phyloP scores from a whole-genome alignment of 495 filamentous ascomycete species.

The Penicillium tannophilum region DNA sequence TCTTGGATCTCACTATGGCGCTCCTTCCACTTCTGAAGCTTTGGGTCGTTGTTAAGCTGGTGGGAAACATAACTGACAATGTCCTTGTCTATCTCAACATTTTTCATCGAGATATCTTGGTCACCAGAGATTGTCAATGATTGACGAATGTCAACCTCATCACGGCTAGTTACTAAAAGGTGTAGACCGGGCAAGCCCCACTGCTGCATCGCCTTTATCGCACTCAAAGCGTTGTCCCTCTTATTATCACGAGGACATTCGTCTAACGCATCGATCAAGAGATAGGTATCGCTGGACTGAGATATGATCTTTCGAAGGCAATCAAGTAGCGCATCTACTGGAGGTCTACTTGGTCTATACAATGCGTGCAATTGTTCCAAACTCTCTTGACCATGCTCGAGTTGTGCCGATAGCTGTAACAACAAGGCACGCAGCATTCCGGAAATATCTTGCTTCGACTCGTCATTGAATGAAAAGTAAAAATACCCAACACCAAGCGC shows the following conservation, averaged over 20 bases:
- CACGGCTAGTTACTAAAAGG: conserved; percentile 42
- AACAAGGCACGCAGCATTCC: conserved; percentile 40
- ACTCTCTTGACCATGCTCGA: conserved; percentile 12
- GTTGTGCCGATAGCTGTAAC: conserved; percentile 39
- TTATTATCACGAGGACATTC: conserved; percentile 24
- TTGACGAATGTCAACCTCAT: conserved; percentile 37
- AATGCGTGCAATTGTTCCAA: too few relatives aligned
- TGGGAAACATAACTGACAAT: conserved; percentile 33
- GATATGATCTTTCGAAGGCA: conserved; percentile 19
- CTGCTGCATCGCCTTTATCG: conserved; percentile 24
- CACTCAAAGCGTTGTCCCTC: conserved; percentile 25
- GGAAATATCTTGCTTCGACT: conserved; percentile 27
- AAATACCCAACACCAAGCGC: conserved; percentile 39
- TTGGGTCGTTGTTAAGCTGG: conserved; percentile 28
- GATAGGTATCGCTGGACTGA: conserved; percentile 24
- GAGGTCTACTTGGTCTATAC: conserved; percentile 9
- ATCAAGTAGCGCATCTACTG: conserved; percentile 16
- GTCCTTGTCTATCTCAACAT: conserved; percentile 30
- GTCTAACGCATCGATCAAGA: conserved; percentile 34
- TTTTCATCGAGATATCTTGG: conserved; percentile 26
- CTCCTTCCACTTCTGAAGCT: conserved; percentile 30
- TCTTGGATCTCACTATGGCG: conserved; percentile 31
- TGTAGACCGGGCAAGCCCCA: conserved; percentile 32
- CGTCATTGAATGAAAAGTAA: conserved; percentile 44
- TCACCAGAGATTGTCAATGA: conserved; percentile 21